phyloP scores from a whole-genome alignment of 192 early-diverging fungal genomes.

The Coemansia sp. region DNA sequence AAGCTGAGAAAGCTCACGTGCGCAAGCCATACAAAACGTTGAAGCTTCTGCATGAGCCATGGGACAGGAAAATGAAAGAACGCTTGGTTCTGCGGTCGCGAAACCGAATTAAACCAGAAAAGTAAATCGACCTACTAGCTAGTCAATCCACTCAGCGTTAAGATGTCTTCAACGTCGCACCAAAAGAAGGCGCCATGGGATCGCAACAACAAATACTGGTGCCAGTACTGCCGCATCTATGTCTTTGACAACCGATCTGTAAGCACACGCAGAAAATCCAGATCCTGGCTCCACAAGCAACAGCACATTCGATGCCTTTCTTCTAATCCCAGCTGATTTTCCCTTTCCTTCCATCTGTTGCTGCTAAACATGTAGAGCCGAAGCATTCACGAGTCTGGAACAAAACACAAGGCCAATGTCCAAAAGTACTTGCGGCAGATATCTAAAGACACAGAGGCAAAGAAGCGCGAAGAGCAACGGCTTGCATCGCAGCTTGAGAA shows the following conservation, averaged over 20 bases:
- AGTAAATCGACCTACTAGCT: background rate
- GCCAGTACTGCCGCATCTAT: constrained; percentile 80
- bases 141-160: background rate
- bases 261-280: constrained; percentile 18
- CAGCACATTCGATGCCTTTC: background rate
- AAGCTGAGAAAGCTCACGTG: background rate
- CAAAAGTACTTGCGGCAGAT: constrained; percentile 72
- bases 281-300: background rate
- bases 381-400: constrained; percentile 71
- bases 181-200: constrained; percentile 50
- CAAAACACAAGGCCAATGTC: constrained; percentile 82
- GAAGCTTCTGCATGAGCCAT: no score
- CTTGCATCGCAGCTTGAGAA: constrained; percentile 63
- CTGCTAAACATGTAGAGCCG: constrained; percentile 53
- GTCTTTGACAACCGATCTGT: constrained; percentile 81
- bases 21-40: background rate
- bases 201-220: constrained; percentile 75
- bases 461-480: constrained; percentile 58
- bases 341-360: background rate
- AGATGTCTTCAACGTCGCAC: constrained; percentile 17
- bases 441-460: constrained; percentile 58
- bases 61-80: no score
- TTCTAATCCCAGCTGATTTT: background rate
- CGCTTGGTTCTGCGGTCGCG: no score
- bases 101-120: background rate